phyloP scores from a whole-genome alignment of 2,329 filamentous ascomycete species.

The Monosporascus sp. region DNA sequence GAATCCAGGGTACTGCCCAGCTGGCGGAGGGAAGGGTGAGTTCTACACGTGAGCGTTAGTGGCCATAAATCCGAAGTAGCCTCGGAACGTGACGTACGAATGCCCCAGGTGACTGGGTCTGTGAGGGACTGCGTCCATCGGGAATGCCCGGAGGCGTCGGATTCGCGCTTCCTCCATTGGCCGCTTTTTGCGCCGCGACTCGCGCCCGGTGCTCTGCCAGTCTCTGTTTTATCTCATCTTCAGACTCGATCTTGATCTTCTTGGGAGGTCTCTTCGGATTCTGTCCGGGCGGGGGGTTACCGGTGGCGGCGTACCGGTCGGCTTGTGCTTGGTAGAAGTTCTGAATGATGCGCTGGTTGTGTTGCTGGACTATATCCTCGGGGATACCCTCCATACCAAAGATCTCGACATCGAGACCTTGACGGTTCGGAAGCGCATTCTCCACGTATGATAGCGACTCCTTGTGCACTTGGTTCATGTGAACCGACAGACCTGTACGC shows the following conservation, averaged over 20 bases:
- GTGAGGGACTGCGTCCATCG: constrained; percentile 43
- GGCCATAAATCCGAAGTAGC: constrained; percentile 1
- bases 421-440: constrained; percentile 82
- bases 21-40: constrained; percentile 39
- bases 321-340: constrained; percentile 82
- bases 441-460: constrained; percentile 82
- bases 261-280: constrained; percentile 60
- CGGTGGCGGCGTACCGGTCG: constrained; percentile 74
- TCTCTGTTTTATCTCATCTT: constrained; percentile 74
- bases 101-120: constrained; percentile 45
- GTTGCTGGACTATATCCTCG: constrained; percentile 73
- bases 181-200: constrained; percentile 53
- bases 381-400: constrained; percentile 98
- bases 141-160: constrained; percentile 42
- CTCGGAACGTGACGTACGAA: constrained; percentile 47
- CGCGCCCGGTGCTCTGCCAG: constrained; percentile 71
- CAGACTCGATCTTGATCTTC: constrained; percentile 67
- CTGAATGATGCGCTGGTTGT: constrained; percentile 80
- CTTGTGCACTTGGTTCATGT: constrained; percentile 98
- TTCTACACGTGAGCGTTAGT: constrained; percentile 22
- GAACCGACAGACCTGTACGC: constrained; percentile 74
- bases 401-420: constrained; percentile 86
- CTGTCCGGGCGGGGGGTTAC: constrained; percentile 71
- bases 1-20: constrained; percentile 31
- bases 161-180: constrained; percentile 45